These are phyloP conservation scores for Cladorrhinum sp. DNA, from an alignment of 2,329 filamentous ascomycete species.

Conservation along the genomic window DNA sequence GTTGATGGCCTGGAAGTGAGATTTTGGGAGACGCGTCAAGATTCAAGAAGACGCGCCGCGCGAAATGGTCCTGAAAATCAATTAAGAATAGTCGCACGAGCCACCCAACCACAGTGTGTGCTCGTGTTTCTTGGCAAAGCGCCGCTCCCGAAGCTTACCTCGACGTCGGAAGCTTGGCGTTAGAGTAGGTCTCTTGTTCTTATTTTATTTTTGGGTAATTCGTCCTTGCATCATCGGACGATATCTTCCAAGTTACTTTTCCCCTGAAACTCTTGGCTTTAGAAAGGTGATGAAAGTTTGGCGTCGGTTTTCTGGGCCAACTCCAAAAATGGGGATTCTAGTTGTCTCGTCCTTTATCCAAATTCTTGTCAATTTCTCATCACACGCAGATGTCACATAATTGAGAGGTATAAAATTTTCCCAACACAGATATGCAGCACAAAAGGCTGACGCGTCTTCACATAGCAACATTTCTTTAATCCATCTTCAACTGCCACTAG, in stretches of 20 bases:
- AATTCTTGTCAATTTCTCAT: too few relatives aligned
- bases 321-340: too few relatives aligned
- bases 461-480: background rate
- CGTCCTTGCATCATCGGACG: too few relatives aligned
- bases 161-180: background rate
- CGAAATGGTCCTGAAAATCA: background rate
- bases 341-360: too few relatives aligned
- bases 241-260: too few relatives aligned
- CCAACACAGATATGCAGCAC: too few relatives aligned
- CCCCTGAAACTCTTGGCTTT: too few relatives aligned
- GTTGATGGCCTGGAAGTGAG: background rate
- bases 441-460: background rate
- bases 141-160: background rate
- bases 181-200: background rate
- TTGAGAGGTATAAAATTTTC: too few relatives aligned
- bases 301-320: too few relatives aligned
- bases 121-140: background rate
- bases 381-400: background rate
- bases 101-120: background rate
- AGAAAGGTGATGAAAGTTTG: too few relatives aligned
- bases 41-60: slow-evolving; percentile 22
- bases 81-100: background rate
- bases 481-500: background rate
- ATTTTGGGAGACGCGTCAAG: slow-evolving; percentile 22
- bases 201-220: too few relatives aligned